Conservation (phyloP, 805 yeast species). For the Naumovozyma baii region DNA sequence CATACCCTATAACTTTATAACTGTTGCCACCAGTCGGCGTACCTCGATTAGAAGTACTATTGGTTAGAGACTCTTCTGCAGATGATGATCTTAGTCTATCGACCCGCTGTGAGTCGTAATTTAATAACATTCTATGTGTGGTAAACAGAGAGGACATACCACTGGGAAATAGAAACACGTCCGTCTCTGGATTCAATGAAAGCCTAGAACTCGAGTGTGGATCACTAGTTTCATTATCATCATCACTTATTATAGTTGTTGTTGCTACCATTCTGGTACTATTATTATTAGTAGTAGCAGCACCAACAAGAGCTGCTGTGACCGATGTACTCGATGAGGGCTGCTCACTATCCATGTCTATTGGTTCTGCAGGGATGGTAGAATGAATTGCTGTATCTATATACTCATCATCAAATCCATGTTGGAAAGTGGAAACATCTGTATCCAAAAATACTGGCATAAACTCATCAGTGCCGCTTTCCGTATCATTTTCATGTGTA, state of each 20-base stretch:
- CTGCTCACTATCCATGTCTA: constrained; percentile 8
- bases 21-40: not conserved
- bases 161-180: constrained; percentile 75
- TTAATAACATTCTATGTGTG: constrained; percentile 54
- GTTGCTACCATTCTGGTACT: no score
- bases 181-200: constrained; percentile 37
- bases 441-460: constrained; percentile 5
- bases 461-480: not conserved
- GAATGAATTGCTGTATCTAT: constrained; percentile 6
- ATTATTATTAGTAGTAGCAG: no score
- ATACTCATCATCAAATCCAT: not conserved
- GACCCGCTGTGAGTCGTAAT: constrained; percentile 29
- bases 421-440: constrained; percentile 1
- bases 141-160: constrained; percentile 91
- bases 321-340: not conserved
- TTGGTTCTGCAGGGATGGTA: constrained; percentile 25
- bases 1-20: constrained; percentile 18
- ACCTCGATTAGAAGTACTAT: not conserved
- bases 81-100: constrained; percentile 15
- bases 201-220: not conserved
- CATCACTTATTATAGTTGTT: not conserved
- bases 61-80: constrained; percentile 1
- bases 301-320: no score
- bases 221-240: not conserved
- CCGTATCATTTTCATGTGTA: not conserved